Evolutionary conservation across 2,329 filamentous ascomycete genomes (phyloP).

Genomic region (Ophiobolus disseminans): DNA sequence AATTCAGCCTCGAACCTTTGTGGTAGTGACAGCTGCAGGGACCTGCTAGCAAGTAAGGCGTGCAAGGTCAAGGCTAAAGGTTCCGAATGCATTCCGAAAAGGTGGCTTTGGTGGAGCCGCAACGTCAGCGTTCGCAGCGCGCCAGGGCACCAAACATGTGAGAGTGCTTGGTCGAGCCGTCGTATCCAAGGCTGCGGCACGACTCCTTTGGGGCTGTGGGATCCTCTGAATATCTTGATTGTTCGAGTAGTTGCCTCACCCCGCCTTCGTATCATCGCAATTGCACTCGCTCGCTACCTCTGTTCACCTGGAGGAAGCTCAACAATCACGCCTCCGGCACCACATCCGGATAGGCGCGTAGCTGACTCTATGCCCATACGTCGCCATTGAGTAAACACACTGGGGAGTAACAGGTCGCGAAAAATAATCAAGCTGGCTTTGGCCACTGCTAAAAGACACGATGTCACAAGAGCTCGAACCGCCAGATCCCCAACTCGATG

Average conservation of each 20-base stretch:
- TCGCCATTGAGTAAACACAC: conserved; percentile 1
- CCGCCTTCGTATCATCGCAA: conserved; percentile 7
- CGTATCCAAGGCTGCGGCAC: conserved; percentile 22
- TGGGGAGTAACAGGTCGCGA: not conserved
- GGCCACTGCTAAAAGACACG: not conserved
- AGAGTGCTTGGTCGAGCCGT: conserved; percentile 26
- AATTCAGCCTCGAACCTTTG: not conserved
- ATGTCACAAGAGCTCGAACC: conserved; percentile 18
- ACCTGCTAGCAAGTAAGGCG: not conserved
- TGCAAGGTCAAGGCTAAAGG: conserved; percentile 3
- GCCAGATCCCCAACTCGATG: conserved; percentile 26
- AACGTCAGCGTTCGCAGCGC: conserved; percentile 39
- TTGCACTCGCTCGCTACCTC: conserved; percentile 12
- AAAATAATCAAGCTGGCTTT: not conserved
- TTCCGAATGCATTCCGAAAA: conserved; percentile 20
- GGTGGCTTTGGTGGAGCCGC: conserved; percentile 32
- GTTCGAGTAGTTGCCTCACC: not conserved
- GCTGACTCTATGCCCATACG: not conserved
- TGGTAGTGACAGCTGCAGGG: not conserved
- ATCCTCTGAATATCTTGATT: conserved; percentile 8
- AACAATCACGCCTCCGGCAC: conserved; percentile 15
- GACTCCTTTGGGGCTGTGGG: conserved; percentile 20
- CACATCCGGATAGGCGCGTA: conserved; percentile 17
- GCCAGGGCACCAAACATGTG: conserved; percentile 36
- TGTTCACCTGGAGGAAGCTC: conserved; percentile 12